Base-by-base conservation (phyloP, 495 filamentous ascomycete genomes). In the Hyphodiscus hymeniophilus region DNA sequence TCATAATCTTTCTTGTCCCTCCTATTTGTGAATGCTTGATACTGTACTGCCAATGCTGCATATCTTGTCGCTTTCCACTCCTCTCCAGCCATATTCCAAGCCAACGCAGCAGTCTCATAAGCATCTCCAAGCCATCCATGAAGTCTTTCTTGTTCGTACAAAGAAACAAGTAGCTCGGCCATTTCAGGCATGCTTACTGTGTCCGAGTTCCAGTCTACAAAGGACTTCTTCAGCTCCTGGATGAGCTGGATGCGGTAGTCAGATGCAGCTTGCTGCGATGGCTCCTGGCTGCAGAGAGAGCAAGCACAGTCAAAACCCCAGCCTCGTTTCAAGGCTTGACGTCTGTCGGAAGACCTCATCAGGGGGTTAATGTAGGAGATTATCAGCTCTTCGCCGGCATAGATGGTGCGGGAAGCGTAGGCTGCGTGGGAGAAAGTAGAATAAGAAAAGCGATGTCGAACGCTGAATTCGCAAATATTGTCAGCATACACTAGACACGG, bases 131-230 rank as follows among this genome's bases (percentile, higher is more conserved):
- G 46, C 44, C 57, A 56, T 1, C 50, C 57, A 39, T 59, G 47
- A 6, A 64, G 41, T 18, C 57, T 60, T 38, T 64, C 57, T 30
- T 59, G 47, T 13, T 54, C 55, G 43, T 58, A 62, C 42, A 60
- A 39, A 21, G 51, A 40, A 1, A 64, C 17, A 15, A 64, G n/a
- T 11, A 39, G 41, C 30, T 61, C 59, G 1, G 54, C 57, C 26
- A 58, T 38, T 28, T 58, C 43, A n/a, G 50, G 34, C 3, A 30
- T 44, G 10, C 26, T 17, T 31, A 5, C 38, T 13, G n/a, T 48
- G 10, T 26, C 40, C 31, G 16, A n/a, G 13, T 7, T 23, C 8
- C 31, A 26, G 7, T 40, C 35, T 7, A 45, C 31, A 11, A 50
- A 45, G 7, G 30, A 13, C 18, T 54, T 20, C 1, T 2, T 50